Evolutionary conservation across 257 asterid genomes (phyloP), one percentile per base, ranked within the genome.

Genomic region (Solanum lignicaule): DNA sequence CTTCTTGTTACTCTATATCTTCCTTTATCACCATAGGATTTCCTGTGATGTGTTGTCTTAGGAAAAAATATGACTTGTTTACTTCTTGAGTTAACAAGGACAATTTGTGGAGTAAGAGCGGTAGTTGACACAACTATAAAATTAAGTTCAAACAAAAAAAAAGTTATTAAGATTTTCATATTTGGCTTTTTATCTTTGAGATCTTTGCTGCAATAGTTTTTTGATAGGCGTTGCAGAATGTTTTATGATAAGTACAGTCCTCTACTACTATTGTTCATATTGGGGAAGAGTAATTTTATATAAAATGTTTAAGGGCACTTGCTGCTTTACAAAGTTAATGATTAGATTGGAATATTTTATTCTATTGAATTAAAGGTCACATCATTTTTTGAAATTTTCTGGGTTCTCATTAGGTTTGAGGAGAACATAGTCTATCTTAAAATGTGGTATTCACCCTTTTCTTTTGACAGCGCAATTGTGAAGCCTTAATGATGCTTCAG

Each of bases 401-500:
- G 69, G 11, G 43, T 29, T 82, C 69, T 82, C 6, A 31, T 82
- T 52, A 48, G 36, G 86, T 12, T 43, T 48, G 43, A 81, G 85
- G 39, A 31, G 69, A 82, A 48, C 25, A 48, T 82, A 18, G 36
- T 29, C 43, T 82, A 48, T 82, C 86, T 48, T 82, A 48, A 36
- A 48, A 82, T 82, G 71, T 82, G 71, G 31, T 48, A 88, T 86
- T 83, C 90, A 87, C 87, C 87, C 52, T 23, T 73, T n/a, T 7
- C 23, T 86, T 89, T 88, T 87, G 91, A 93, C 98, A 96, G 99
- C 98, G 99, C 74, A 96, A 96, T 86, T 96, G 99, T 92, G 99
- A 96, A 91, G 99, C 99, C 87, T 91, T 96, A 79, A 96, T 96
- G 99, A 95, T 94, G 98, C 99, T 96, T 79, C 97, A 95, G 88